phyloP scores from a whole-genome alignment of 345 rosid species.

The Brassica juncea region DNA sequence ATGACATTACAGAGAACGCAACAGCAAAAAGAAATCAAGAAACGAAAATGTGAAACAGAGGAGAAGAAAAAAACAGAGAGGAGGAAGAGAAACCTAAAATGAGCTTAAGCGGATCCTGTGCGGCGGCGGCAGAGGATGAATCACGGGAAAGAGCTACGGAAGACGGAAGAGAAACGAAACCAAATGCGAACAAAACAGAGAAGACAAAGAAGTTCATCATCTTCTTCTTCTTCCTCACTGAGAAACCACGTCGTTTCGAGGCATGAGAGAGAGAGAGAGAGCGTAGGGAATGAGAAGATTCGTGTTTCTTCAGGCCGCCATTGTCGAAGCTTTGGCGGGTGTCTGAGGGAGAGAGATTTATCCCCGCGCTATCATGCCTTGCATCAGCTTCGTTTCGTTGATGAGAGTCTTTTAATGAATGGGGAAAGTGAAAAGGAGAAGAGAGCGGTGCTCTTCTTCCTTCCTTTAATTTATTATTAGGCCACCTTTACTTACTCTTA shows the following conservation, averaged over 20 bases:
- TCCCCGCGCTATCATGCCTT: constrained; percentile 6
- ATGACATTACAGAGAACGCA: not conserved
- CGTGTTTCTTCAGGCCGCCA: not conserved
- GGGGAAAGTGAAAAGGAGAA: constrained; percentile 2
- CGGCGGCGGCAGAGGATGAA: constrained; percentile 13
- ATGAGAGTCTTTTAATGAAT: constrained; percentile 9
- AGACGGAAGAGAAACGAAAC: constrained; percentile 14
- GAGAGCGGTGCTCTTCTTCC: not conserved
- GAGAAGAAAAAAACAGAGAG: not conserved
- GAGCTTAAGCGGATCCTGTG: constrained; percentile 55
- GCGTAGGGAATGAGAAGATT: not conserved
- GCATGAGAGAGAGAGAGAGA: constrained; percentile 15
- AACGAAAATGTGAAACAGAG: not conserved
- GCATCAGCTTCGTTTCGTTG: not conserved
- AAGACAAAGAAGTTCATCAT: constrained; percentile 24
- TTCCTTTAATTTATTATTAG: constrained; percentile 12
- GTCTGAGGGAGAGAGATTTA: constrained; percentile 8
- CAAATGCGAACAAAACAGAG: not conserved
- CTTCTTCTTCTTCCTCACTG: constrained; percentile 20
- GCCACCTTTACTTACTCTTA: constrained; percentile 17
- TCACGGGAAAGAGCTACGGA: constrained; percentile 19
- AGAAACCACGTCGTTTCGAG: constrained; percentile 11
- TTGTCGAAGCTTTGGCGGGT: constrained; percentile 29
- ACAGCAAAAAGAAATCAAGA: not conserved
- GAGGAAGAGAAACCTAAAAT: constrained; percentile 50